A percentile compares a stretch with the other conserved stretches of the same genome.
These are phyloP conservation scores for Plantago coronopus DNA, from an alignment of 305 asterid species.

Conservation along the genomic window DNA sequence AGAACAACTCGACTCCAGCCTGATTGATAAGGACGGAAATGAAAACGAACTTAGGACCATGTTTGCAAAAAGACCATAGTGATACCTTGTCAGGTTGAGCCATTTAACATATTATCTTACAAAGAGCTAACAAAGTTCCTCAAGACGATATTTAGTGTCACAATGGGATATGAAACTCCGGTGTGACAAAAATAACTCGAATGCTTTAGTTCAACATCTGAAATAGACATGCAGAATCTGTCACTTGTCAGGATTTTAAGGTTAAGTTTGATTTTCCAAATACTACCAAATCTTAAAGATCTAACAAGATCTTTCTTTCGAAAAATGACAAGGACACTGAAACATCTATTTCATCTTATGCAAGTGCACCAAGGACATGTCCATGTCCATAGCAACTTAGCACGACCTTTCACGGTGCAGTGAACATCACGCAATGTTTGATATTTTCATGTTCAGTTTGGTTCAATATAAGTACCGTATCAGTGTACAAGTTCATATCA, in stretches of 20 bases:
- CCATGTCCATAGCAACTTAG: neutral
- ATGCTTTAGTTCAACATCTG: too few relatives aligned
- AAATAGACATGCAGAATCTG: neutral
- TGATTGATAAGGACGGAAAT: neutral
- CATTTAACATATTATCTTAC: too few relatives aligned
- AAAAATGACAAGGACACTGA: neutral
- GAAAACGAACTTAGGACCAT: neutral
- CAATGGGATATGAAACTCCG: too few relatives aligned
- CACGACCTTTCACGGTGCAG: neutral
- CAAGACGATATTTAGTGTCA: too few relatives aligned
- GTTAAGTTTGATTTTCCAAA: conserved; percentile 5
- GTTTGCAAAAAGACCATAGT: neutral
- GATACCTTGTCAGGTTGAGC: too few relatives aligned
- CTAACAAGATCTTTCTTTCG: neutral
- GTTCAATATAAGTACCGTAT: neutral
- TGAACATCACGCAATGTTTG: neutral
- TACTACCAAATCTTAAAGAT: neutral
- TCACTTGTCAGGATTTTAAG: conserved; percentile 1
- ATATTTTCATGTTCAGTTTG: too few relatives aligned
- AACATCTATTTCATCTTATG: neutral
- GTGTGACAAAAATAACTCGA: too few relatives aligned
- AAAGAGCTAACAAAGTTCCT: too few relatives aligned
- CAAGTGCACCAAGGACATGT: neutral
- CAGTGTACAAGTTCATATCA: neutral
- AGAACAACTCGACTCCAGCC: conserved; percentile 5